Evolutionary conservation across 2,329 filamentous ascomycete genomes (phyloP).

Genomic region (Neonectria faginata): DNA sequence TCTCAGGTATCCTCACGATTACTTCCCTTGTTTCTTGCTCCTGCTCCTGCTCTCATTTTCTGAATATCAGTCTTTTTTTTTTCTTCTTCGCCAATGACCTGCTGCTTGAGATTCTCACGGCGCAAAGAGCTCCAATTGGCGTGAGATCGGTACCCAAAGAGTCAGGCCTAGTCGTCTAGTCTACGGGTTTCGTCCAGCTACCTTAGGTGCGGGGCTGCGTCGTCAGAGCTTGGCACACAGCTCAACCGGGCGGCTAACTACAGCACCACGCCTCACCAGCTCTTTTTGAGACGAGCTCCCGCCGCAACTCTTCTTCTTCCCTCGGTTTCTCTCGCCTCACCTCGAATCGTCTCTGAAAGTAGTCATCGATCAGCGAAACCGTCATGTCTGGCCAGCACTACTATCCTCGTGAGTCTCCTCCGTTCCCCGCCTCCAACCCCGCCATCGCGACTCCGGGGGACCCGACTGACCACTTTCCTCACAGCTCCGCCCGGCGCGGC

Average conservation of each 20-base stretch:
- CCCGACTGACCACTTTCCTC: constrained; percentile 37
- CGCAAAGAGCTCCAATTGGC: constrained; percentile 2
- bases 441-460: constrained; percentile 19
- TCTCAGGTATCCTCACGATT: neutral
- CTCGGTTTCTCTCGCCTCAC: neutral
- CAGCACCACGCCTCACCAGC: constrained; percentile 22
- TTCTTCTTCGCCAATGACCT: neutral
- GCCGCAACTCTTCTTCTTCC: constrained; percentile 9
- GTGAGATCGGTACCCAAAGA: neutral
- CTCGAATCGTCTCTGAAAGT: neutral
- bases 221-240: constrained; percentile 25
- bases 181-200: neutral
- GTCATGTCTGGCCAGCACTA: constrained; percentile 58
- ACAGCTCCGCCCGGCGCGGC: constrained; percentile 57
- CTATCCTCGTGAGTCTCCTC: constrained; percentile 59
- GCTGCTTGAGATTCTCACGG: constrained; percentile 5
- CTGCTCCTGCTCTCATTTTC: neutral
- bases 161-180: neutral
- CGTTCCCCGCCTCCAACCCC: constrained; percentile 3
- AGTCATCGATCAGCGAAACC: constrained; percentile 10
- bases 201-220: constrained; percentile 26
- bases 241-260: constrained; percentile 24
- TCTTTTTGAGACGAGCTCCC: constrained; percentile 14
- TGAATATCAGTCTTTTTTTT: neutral
- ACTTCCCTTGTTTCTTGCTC: neutral